Conservation (phyloP, 371 early-diverging fungal species). For the Mucor mucedo region DNA sequence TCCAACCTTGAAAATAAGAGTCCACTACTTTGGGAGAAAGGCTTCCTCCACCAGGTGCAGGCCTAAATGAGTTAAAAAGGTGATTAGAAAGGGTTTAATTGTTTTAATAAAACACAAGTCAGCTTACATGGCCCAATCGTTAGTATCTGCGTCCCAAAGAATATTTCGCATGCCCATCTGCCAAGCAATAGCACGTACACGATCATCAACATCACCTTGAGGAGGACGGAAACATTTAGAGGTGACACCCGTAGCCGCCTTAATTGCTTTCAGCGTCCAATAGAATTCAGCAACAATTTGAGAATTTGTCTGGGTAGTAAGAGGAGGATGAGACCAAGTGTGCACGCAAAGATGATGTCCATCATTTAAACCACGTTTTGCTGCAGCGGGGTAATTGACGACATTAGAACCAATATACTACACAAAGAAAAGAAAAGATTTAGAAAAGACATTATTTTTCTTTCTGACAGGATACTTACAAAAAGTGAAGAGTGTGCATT, state of each 20-base stretch:
- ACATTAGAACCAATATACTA: slow-evolving; percentile 56
- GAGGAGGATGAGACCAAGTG: slow-evolving; percentile 63
- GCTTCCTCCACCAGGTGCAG: slow-evolving; percentile 28
- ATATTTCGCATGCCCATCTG: slow-evolving; percentile 54
- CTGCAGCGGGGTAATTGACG: slow-evolving; percentile 45
- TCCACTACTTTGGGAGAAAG: slow-evolving; percentile 35
- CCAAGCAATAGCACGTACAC: slow-evolving; percentile 56
- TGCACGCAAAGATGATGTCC: slow-evolving; percentile 55
- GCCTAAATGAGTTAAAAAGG: neutral
- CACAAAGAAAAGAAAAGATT: neutral
- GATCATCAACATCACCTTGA: slow-evolving; percentile 58
- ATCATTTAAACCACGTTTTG: slow-evolving; percentile 44
- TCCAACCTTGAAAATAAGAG: slow-evolving; percentile 47
- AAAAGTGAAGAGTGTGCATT: slow-evolving; percentile 28
- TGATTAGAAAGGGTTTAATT: neutral
- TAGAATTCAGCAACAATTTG: slow-evolving; percentile 62
- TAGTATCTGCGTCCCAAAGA: slow-evolving; percentile 49
- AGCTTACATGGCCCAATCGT: slow-evolving; percentile 27
- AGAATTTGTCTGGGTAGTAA: slow-evolving; percentile 56
- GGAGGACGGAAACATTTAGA: slow-evolving; percentile 62
- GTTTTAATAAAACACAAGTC: neutral
- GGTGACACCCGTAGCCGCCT: slow-evolving; percentile 59
- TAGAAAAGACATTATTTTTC: neutral
- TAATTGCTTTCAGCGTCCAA: slow-evolving; percentile 54
- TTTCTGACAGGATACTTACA: slow-evolving; percentile 24